Conservation (phyloP, 495 filamentous ascomycete genomes). For the Neurospora sublineolata region DNA sequence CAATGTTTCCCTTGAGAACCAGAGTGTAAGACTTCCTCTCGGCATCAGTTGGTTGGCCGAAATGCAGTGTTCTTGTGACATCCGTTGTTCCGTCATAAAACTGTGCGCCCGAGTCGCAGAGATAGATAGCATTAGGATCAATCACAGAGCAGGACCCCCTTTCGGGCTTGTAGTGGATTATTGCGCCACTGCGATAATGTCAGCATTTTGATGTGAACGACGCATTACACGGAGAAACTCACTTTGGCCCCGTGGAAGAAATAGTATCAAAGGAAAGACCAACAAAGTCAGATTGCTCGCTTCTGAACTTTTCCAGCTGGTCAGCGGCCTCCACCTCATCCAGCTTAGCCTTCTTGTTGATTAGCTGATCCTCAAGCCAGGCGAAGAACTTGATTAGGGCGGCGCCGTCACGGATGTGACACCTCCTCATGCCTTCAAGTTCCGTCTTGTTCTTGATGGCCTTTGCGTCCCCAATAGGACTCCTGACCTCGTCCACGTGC, state of each 20-base stretch:
- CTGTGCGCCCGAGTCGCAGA: constrained; percentile 95
- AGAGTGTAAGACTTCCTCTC: constrained; percentile 90
- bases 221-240: constrained; percentile 8
- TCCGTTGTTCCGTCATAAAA: constrained; percentile 95
- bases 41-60: constrained; percentile 71
- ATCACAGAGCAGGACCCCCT: constrained; percentile 69
- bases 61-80: constrained; percentile 88
- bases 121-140: constrained; percentile 78
- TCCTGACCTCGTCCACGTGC: constrained; percentile 74
- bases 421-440: constrained; percentile 83
- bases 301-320: constrained; percentile 74
- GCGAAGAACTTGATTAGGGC: constrained; percentile 89
- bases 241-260: constrained; percentile 85
- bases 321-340: constrained; percentile 89
- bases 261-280: constrained; percentile 95
- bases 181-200: constrained; percentile 48
- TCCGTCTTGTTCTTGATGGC: constrained; percentile 94
- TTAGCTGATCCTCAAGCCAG: constrained; percentile 85
- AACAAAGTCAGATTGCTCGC: constrained; percentile 71
- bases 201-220: background rate
- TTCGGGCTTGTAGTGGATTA: constrained; percentile 96
- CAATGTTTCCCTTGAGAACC: constrained; percentile 93
- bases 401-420: constrained; percentile 89
- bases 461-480: constrained; percentile 86
- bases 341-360: constrained; percentile 57